Evolutionary conservation across 768 basidiomycete species (phyloP).

Genomic region (Trametes coccinea): DNA sequence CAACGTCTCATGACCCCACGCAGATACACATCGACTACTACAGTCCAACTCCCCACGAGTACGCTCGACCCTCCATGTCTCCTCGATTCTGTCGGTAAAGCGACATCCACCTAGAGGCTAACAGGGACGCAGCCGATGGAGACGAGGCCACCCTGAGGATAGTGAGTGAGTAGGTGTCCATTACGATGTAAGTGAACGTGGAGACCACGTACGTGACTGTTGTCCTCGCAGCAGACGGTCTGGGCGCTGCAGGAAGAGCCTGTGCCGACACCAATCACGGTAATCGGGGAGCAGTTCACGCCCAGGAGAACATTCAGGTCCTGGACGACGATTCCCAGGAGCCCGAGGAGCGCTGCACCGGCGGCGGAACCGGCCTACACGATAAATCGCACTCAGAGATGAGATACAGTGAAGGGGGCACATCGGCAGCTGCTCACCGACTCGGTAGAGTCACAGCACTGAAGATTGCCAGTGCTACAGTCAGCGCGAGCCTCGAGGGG

Average conservation of each 20-base stretch:
- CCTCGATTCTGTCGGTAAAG: background rate
- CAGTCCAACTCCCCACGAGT: background rate
- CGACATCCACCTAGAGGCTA: background rate
- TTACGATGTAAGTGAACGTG: too few species aligned
- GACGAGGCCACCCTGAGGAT: slow-evolving; percentile 5
- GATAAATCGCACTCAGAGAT: too few species aligned
- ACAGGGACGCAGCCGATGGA: slow-evolving; percentile 10
- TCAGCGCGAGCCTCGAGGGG: slow-evolving; percentile 3
- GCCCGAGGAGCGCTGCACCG: slow-evolving; percentile 1
- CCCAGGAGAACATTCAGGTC: slow-evolving; percentile 9
- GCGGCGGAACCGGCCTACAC: slow-evolving; percentile 1
- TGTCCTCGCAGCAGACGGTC: slow-evolving; percentile 16
- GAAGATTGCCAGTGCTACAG: slow-evolving; percentile 7
- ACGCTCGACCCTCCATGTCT: background rate
- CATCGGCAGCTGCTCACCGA: background rate
- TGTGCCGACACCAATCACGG: slow-evolving; percentile 10
- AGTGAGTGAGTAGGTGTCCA: background rate
- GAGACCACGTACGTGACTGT: slow-evolving; percentile 12
- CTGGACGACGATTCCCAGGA: slow-evolving; percentile 13
- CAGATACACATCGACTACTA: too few species aligned
- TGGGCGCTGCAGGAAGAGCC: slow-evolving; percentile 8
- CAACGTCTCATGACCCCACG: too few species aligned
- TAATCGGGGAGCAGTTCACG: slow-evolving; percentile 13
- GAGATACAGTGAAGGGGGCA: background rate
- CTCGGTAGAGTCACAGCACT: slow-evolving; percentile 12